Conservation (phyloP, 106 monocot genomes). For the Dioscorea alata region DNA sequence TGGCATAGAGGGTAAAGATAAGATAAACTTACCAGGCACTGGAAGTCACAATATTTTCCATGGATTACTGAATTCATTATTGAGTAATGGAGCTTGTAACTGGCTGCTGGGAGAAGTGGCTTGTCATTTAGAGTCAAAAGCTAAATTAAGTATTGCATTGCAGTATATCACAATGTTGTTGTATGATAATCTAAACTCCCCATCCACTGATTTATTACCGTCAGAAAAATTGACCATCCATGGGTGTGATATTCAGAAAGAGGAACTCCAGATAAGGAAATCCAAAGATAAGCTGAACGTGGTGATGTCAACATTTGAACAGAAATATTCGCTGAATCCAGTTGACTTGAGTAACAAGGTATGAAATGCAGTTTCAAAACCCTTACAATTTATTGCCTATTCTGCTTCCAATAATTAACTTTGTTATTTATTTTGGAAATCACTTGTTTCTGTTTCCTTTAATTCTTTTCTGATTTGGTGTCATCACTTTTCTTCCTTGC, state of each 20-base stretch:
- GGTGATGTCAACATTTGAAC: constrained; percentile 40
- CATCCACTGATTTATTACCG: constrained; percentile 4
- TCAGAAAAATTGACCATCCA: constrained; percentile 12
- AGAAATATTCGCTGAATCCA: constrained; percentile 53
- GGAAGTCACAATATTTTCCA: constrained; percentile 27
- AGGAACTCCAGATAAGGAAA: constrained; percentile 24
- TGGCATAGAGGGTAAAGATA: constrained; percentile 33
- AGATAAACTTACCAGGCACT: constrained; percentile 7
- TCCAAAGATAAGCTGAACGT: constrained; percentile 24
- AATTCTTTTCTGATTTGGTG: neutral
- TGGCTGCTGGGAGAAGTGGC: constrained; percentile 55
- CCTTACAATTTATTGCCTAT: neutral
- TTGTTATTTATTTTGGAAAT: neutral
- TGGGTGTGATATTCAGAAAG: constrained; percentile 8
- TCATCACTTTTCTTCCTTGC: constrained; percentile 15
- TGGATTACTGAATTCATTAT: constrained; percentile 39
- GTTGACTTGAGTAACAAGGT: constrained; percentile 65
- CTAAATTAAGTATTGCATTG: constrained; percentile 56
- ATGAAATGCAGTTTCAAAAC: constrained; percentile 1
- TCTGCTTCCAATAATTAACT: neutral
- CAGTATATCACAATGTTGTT: constrained; percentile 49
- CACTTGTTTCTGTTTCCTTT: neutral
- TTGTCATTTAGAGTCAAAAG: constrained; percentile 33
- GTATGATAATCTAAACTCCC: constrained; percentile 32
- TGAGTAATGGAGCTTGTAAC: constrained; percentile 24